Percentiles rank a stretch among this genome's conserved stretches.
phyloP scores from a whole-genome alignment of 148 eudicot genomes.

The Rhododendron mucronatum region DNA sequence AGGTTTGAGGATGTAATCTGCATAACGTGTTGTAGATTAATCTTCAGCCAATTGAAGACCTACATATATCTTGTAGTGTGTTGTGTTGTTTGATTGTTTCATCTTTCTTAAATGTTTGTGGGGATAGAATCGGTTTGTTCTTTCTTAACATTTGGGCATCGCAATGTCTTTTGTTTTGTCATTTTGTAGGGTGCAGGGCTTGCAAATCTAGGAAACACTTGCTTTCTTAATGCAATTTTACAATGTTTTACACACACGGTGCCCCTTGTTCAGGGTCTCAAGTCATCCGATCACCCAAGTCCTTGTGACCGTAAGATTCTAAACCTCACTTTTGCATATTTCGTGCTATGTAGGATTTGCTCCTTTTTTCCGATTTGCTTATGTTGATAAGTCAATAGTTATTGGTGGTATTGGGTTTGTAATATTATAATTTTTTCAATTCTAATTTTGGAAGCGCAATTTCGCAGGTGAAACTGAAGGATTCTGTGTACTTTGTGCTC shows the following conservation, averaged over 20 bases:
- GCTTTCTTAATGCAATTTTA: constrained; percentile 64
- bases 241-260: constrained; percentile 88
- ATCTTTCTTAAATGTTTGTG: neutral
- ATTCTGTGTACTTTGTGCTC: constrained; percentile 62
- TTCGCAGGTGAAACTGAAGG: constrained; percentile 44
- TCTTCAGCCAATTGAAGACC: neutral
- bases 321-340: neutral
- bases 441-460: constrained; percentile 12
- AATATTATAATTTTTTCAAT: neutral
- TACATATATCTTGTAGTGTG: neutral
- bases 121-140: neutral
- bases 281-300: constrained; percentile 28
- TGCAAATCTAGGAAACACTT: constrained; percentile 60
- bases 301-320: constrained; percentile 48
- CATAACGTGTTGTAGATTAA: neutral
- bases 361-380: too few relatives aligned
- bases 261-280: constrained; percentile 59
- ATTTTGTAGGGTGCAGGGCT: constrained; percentile 61
- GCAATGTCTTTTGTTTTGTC: constrained; percentile 1
- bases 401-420: neutral
- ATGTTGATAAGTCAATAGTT: neutral
- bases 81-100: neutral
- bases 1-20: neutral
- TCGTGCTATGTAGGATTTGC: neutral
- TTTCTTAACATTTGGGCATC: neutral